phyloP scores from a whole-genome alignment of 2,329 filamentous ascomycete species.

The Ophiostoma angusticollis region DNA sequence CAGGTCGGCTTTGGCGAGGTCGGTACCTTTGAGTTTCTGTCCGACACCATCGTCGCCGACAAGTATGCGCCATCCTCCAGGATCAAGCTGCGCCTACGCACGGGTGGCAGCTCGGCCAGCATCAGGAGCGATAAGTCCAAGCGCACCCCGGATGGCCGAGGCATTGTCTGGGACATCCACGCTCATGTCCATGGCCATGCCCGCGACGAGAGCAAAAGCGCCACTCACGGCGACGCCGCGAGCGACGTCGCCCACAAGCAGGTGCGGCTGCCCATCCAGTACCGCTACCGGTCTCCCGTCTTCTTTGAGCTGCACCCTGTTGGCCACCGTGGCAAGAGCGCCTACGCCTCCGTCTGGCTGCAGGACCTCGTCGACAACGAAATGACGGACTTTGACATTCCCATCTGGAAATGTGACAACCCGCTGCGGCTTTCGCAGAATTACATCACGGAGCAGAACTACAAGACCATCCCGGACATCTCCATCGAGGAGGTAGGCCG shows the following conservation, averaged over 20 bases:
- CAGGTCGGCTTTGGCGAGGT: slow-evolving; percentile 84
- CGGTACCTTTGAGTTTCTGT: slow-evolving; percentile 81
- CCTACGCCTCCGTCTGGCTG: slow-evolving; percentile 75
- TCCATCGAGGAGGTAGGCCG: slow-evolving; percentile 70
- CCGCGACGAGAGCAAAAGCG: slow-evolving; percentile 8
- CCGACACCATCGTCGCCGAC: slow-evolving; percentile 52
- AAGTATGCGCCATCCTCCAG: slow-evolving; percentile 51
- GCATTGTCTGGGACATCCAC: slow-evolving; percentile 33
- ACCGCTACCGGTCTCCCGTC: slow-evolving; percentile 78
- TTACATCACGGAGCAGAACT: slow-evolving; percentile 75
- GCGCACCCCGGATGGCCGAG: slow-evolving; percentile 40
- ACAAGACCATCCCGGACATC: slow-evolving; percentile 55
- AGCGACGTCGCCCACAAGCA: slow-evolving; percentile 25
- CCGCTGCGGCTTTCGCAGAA: slow-evolving; percentile 72
- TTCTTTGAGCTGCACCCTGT: slow-evolving; percentile 73
- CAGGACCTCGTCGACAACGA: slow-evolving; percentile 74
- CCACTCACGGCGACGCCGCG: slow-evolving; percentile 17
- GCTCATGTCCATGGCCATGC: slow-evolving; percentile 25
- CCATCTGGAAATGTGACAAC: slow-evolving; percentile 75
- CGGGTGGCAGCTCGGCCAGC: slow-evolving; percentile 67
- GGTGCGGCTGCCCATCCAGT: slow-evolving; percentile 72
- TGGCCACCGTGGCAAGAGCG: slow-evolving; percentile 56
- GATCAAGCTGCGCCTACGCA: slow-evolving; percentile 66
- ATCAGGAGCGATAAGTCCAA: slow-evolving; percentile 52
- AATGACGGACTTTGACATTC: slow-evolving; percentile 66